Percentiles rank a stretch among this genome's conserved stretches.
Evolutionary conservation across 2,329 filamentous ascomycete species (phyloP).

Genomic region (Monilinia fructigena): DNA sequence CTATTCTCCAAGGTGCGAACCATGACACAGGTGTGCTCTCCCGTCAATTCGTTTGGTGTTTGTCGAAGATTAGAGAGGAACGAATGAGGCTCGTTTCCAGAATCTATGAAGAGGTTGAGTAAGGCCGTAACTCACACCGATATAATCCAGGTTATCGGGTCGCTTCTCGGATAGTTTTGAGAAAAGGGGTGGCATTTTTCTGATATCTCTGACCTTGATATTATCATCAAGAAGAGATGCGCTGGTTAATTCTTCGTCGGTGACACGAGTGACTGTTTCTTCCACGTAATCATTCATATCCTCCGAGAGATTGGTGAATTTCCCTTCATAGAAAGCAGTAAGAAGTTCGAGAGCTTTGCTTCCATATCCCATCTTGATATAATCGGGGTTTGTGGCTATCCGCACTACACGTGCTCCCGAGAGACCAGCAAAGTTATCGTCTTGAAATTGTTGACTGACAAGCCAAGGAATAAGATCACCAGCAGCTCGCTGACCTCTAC

Average conservation of each 20-base stretch:
- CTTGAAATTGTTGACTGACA: conserved; percentile 96
- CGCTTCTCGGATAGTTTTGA: conserved; percentile 80
- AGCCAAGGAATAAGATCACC: conserved; percentile 97
- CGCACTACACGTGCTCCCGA: conserved; percentile 90
- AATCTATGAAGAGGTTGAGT: conserved; percentile 88
- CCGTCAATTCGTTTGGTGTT: conserved; percentile 93
- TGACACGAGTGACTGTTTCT: conserved; percentile 72
- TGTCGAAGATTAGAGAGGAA: conserved; percentile 93
- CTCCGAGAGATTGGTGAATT: conserved; percentile 82
- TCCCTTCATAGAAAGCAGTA: conserved; percentile 90
- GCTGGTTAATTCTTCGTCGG: conserved; percentile 76
- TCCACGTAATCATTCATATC: conserved; percentile 52
- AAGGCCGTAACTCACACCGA: conserved; percentile 93
- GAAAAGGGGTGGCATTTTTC: conserved; percentile 90
- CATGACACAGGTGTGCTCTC: conserved; percentile 98
- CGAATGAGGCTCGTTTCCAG: conserved; percentile 87
- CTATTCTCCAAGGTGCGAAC: conserved; percentile 70
- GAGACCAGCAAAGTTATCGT: conserved; percentile 90
- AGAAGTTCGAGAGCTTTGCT: conserved; percentile 84
- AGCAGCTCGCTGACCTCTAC: conserved; percentile 81
- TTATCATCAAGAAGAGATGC: conserved; percentile 79
- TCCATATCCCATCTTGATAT: conserved; percentile 89
- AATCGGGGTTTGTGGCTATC: conserved; percentile 95
- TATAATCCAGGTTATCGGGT: conserved; percentile 79
- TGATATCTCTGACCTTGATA: conserved; percentile 85